Conservation (phyloP, 768 basidiomycete genomes). For the Mrakia hoshinonis region DNA sequence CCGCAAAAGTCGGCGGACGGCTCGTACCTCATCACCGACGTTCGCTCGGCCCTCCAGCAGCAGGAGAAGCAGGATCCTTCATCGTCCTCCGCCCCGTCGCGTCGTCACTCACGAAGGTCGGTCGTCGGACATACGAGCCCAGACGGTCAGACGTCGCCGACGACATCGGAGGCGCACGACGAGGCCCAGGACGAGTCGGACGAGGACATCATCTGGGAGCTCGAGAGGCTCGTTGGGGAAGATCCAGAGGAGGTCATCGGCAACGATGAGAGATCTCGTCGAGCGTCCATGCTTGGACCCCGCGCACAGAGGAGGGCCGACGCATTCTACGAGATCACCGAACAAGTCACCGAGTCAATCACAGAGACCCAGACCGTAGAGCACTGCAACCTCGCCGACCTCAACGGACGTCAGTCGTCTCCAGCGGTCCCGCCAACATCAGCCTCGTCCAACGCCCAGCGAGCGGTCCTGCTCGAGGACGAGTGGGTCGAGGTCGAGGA, state of each 20-base stretch:
- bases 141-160: not conserved
- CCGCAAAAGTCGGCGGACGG: not conserved
- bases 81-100: not conserved
- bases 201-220: slow-evolving; percentile 32
- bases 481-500: slow-evolving; percentile 40
- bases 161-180: not conserved
- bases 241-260: slow-evolving; percentile 33
- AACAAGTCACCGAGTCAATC: slow-evolving; percentile 33
- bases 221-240: slow-evolving; percentile 35
- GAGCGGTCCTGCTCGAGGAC: slow-evolving; percentile 26
- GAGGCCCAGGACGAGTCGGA: slow-evolving; percentile 19
- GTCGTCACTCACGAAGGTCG: not conserved
- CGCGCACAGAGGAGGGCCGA: slow-evolving; percentile 24
- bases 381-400: slow-evolving; percentile 21
- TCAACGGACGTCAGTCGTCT: not conserved
- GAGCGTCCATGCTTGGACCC: not conserved
- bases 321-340: slow-evolving; percentile 34
- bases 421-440: not conserved
- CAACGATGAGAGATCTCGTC: slow-evolving; percentile 17
- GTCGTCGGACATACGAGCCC: not conserved
- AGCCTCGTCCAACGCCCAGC: not conserved
- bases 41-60: slow-evolving; percentile 15
- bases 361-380: slow-evolving; percentile 26
- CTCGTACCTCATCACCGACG: slow-evolving; percentile 24
- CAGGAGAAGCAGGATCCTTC: slow-evolving; percentile 6